Conservation (phyloP, 2,329 filamentous ascomycete genomes). For the Colletotrichum cuscutae region DNA sequence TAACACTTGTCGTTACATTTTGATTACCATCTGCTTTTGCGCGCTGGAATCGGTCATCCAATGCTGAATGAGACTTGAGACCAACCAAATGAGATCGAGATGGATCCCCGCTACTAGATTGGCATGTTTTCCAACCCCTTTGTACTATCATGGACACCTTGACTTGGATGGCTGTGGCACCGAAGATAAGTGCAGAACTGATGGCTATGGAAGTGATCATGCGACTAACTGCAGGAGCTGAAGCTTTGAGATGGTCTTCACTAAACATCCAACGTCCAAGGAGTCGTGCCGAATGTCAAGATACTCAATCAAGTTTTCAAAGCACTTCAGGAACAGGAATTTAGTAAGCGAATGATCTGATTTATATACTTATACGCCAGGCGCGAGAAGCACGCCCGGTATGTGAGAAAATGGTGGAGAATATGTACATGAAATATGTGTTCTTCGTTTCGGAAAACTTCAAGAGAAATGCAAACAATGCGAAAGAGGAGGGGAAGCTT, state of each 20-base stretch:
- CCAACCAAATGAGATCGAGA: not conserved
- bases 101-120: no score
- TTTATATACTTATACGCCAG: constrained; percentile 27
- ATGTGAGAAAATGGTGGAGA: not conserved
- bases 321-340: not conserved
- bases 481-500: not conserved
- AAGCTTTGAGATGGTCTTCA: no score
- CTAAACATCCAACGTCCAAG: no score
- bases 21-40: not conserved
- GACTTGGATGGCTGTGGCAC: no score
- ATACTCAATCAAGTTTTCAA: not conserved
- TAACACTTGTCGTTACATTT: not conserved
- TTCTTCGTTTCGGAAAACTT: not conserved
- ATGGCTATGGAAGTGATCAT: no score
- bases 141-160: no score
- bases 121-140: no score
- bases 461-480: constrained; percentile 4
- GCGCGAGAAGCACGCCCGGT: constrained; percentile 6
- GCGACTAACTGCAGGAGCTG: no score
- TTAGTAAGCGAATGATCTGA: constrained; percentile 26
- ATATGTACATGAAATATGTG: constrained; percentile 28
- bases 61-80: not conserved
- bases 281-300: not conserved
- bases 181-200: no score
- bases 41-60: not conserved